Percentiles rank a stretch among this genome's conserved stretches.
Conservation (phyloP, 495 filamentous ascomycete genomes). For the Aspergillus carlsbadensis region DNA sequence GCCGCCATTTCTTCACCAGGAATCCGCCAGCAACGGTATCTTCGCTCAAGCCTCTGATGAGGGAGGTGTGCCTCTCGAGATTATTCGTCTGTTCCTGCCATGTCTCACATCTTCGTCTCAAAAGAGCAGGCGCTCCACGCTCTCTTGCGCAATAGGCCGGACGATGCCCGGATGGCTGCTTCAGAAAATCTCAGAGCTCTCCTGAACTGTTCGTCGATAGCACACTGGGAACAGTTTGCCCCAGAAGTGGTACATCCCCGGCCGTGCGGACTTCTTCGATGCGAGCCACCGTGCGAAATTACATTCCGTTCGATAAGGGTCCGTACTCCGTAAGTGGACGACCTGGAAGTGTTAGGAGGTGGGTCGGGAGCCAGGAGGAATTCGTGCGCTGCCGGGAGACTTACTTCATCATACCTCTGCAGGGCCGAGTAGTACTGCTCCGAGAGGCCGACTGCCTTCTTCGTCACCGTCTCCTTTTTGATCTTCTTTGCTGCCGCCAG, state of each 20-base stretch:
- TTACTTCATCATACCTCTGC: constrained; percentile 35
- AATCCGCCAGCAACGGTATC: neutral
- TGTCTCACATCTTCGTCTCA: constrained; percentile 9
- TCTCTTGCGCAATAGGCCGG: neutral
- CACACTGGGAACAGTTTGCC: constrained; percentile 37
- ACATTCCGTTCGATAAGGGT: constrained; percentile 32
- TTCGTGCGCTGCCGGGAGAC: neutral
- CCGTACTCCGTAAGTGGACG: constrained; percentile 32
- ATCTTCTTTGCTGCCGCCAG: constrained; percentile 28
- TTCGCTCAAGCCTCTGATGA: neutral
- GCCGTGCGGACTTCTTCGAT: constrained; percentile 22
- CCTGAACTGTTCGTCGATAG: constrained; percentile 32
- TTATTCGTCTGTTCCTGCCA: constrained; percentile 7
- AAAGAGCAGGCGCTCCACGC: constrained; percentile 8
- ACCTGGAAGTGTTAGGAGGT: constrained; percentile 26
- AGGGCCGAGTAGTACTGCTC: constrained; percentile 28
- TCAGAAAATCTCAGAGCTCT: constrained; percentile 28
- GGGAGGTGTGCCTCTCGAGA: constrained; percentile 5
- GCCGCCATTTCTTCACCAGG: constrained; percentile 8
- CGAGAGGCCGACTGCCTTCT: constrained; percentile 27
- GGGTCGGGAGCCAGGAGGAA: neutral
- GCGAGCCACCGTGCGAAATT: constrained; percentile 38
- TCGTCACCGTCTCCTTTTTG: constrained; percentile 19
- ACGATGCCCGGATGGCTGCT: neutral
- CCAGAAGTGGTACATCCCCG: constrained; percentile 35